Evolutionary conservation across 2,329 filamentous ascomycete species (phyloP).

Genomic region (Aspergillus carbonarius): DNA sequence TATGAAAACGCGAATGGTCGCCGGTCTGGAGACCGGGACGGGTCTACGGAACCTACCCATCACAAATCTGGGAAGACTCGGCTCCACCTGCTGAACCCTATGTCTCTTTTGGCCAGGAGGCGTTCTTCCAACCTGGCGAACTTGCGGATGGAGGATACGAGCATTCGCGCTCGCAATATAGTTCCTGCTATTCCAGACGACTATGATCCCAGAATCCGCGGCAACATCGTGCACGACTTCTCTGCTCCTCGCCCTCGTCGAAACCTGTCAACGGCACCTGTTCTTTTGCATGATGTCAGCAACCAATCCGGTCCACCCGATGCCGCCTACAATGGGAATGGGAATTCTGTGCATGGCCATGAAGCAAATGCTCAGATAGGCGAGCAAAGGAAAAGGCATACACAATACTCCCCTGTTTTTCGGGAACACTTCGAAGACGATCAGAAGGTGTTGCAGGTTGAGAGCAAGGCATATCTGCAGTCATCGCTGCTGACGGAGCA

Average conservation of each 20-base stretch:
- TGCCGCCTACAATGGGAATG: slow-evolving; percentile 10
- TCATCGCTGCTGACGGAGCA: slow-evolving; percentile 37
- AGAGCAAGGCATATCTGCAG: slow-evolving; percentile 45
- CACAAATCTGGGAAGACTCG: slow-evolving; percentile 49
- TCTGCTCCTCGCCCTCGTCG: slow-evolving; percentile 56
- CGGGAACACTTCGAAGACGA: slow-evolving; percentile 61
- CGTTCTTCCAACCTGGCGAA: slow-evolving; percentile 54
- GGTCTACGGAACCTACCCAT: slow-evolving; percentile 25
- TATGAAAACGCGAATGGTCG: slow-evolving; percentile 23
- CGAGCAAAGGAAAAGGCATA: slow-evolving; percentile 34
- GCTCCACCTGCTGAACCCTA: slow-evolving; percentile 60
- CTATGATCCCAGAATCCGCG: slow-evolving; percentile 63
- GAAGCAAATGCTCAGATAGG: slow-evolving; percentile 16
- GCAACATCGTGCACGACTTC: slow-evolving; percentile 65
- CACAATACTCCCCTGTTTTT: slow-evolving; percentile 58
- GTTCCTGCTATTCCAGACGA: slow-evolving; percentile 57
- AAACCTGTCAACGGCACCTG: slow-evolving; percentile 30
- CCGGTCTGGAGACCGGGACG: slow-evolving; percentile 30
- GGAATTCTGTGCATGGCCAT: slow-evolving; percentile 10
- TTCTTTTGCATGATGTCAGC: slow-evolving; percentile 15
- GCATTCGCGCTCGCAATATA: slow-evolving; percentile 49
- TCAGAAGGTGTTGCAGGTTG: slow-evolving; percentile 39
- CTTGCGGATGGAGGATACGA: slow-evolving; percentile 51
- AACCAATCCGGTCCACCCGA: slow-evolving; percentile 14
- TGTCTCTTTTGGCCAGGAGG: slow-evolving; percentile 59